Evolutionary conservation across 1,284 basidiomycete genomes (phyloP).

Genomic region (Apiotrichum laibachii): DNA sequence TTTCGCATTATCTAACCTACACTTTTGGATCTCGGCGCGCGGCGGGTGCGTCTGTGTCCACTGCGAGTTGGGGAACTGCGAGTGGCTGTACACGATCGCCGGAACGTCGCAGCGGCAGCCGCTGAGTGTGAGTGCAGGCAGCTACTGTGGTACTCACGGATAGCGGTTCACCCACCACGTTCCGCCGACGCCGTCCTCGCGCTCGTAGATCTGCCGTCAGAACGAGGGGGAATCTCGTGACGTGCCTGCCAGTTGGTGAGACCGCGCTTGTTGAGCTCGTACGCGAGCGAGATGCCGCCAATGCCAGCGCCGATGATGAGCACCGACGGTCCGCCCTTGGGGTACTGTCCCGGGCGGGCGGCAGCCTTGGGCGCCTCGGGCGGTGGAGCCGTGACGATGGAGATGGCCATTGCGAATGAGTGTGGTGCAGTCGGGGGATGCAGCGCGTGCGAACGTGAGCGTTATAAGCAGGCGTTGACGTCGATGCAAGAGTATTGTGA

Average conservation of each 20-base stretch:
- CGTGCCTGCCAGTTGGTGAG: neutral
- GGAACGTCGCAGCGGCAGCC: slow-evolving; percentile 40
- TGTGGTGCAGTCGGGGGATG: too few relatives aligned
- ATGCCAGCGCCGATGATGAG: neutral
- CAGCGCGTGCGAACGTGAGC: too few relatives aligned
- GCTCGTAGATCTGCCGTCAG: slow-evolving; percentile 28
- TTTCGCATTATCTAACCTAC: too few relatives aligned
- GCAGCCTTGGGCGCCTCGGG: neutral
- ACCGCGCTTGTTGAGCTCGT: neutral
- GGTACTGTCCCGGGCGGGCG: neutral
- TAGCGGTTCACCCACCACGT: slow-evolving; percentile 30
- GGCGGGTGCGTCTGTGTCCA: slow-evolving; percentile 19
- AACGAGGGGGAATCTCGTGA: neutral
- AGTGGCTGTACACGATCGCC: slow-evolving; percentile 20
- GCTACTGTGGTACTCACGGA: slow-evolving; percentile 12
- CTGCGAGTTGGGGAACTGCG: slow-evolving; percentile 18
- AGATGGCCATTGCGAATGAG: too few relatives aligned
- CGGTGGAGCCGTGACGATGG: too few relatives aligned
- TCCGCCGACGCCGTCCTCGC: slow-evolving; percentile 32
- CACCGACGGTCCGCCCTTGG: neutral
- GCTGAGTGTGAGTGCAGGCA: slow-evolving; percentile 4
- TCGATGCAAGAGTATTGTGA: too few relatives aligned
- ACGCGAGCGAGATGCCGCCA: neutral
- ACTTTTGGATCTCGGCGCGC: slow-evolving; percentile 20
- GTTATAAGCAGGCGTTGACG: too few relatives aligned